Conservation (phyloP, 2,329 filamentous ascomycete genomes). For the Xylariaceae sp. region DNA sequence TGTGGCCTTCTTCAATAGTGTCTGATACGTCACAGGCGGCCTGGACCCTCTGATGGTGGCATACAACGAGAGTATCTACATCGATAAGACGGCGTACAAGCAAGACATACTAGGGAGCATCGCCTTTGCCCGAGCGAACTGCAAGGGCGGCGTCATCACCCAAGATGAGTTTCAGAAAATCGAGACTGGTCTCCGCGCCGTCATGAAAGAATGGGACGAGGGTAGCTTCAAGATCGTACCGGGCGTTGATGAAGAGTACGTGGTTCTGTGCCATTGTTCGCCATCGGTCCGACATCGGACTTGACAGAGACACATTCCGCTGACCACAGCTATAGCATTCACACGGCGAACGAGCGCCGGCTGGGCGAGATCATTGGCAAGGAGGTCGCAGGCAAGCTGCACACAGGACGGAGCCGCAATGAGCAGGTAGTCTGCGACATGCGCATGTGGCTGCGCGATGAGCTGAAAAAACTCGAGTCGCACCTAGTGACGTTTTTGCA, state of each 20-base stretch:
- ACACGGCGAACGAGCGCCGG: constrained; percentile 41
- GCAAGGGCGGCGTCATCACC: constrained; percentile 69
- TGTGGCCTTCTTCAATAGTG: background rate
- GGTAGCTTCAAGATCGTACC: constrained; percentile 49
- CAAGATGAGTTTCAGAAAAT: constrained; percentile 69
- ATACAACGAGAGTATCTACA: constrained; percentile 80
- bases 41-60: constrained; percentile 82
- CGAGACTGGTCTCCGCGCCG: constrained; percentile 62
- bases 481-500: constrained; percentile 66
- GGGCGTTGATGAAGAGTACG: constrained; percentile 45
- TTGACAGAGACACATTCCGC: too few species aligned
- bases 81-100: constrained; percentile 72
- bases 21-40: constrained; percentile 51
- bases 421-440: constrained; percentile 90
- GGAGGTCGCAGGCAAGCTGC: constrained; percentile 80
- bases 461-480: constrained; percentile 65
- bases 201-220: constrained; percentile 51
- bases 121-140: constrained; percentile 77
- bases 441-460: constrained; percentile 80
- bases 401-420: constrained; percentile 83
- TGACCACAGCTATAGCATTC: background rate
- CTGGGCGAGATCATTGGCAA: constrained; percentile 83
- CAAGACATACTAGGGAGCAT: constrained; percentile 78
- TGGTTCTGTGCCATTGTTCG: background rate
- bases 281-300: too few species aligned